Evolutionary conservation across 108 stramenopile genomes (phyloP).

Genomic region (Cyclotella kingstonii): DNA sequence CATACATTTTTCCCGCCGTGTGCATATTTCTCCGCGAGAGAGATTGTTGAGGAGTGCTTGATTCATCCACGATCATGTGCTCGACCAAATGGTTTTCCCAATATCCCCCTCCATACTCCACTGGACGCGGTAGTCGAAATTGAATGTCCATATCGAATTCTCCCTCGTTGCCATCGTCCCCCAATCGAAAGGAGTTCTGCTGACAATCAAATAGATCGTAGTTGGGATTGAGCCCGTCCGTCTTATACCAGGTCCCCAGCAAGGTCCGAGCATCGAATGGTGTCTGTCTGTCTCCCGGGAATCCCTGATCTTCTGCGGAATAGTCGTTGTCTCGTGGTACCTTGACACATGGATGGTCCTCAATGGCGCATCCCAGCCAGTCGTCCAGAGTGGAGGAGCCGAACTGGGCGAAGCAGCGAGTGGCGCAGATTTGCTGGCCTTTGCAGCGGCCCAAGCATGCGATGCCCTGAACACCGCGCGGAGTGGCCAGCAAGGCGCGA

Average conservation of each 20-base stretch:
- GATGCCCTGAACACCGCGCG: conserved; percentile 85
- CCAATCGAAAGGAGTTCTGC: conserved; percentile 75
- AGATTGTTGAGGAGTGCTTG: conserved; percentile 27
- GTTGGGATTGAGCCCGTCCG: conserved; percentile 88
- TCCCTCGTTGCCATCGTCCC: conserved; percentile 33
- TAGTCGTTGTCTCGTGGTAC: conserved; percentile 79
- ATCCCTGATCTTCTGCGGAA: conserved; percentile 63
- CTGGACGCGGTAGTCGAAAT: conserved; percentile 81
- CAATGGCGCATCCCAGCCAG: conserved; percentile 84
- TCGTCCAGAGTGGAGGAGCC: conserved; percentile 68
- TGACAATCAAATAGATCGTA: conserved; percentile 97
- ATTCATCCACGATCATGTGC: conserved; percentile 82
- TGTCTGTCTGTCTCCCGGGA: conserved; percentile 40
- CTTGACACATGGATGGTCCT: conserved; percentile 87
- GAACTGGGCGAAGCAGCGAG: conserved; percentile 84
- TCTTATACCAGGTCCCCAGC: conserved; percentile 93
- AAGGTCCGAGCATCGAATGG: conserved; percentile 79
- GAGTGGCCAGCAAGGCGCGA: conserved; percentile 74
- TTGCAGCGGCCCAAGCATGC: conserved; percentile 89
- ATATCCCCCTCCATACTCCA: conserved; percentile 74
- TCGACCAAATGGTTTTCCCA: conserved; percentile 89
- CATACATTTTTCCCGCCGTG: conserved; percentile 92
- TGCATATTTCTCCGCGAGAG: conserved; percentile 72
- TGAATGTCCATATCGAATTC: conserved; percentile 85
- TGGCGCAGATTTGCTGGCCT: conserved; percentile 87